Evolutionary conservation across 192 early-diverging fungal species (phyloP).

Genomic region (Mortierella hygrophila): DNA sequence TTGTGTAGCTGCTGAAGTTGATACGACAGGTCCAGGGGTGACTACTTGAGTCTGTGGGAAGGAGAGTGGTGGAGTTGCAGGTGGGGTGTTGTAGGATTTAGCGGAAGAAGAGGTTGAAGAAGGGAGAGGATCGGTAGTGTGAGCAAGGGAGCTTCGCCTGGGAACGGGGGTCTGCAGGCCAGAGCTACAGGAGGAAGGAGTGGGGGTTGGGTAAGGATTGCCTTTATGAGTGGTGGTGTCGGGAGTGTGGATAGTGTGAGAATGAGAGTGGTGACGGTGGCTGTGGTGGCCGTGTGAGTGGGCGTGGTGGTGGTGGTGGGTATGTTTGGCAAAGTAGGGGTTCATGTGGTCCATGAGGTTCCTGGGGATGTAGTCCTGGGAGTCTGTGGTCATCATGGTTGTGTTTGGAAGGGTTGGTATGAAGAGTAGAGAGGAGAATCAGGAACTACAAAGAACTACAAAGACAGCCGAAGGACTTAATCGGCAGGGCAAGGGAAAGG

Average conservation of each 20-base stretch:
- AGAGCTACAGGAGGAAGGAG: conserved; percentile 9
- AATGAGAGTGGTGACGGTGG: conserved; percentile 6
- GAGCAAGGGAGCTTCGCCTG: conserved; percentile 6
- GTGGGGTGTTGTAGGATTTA: conserved; percentile 41
- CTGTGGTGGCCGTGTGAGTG: conserved; percentile 18
- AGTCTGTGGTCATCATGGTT: neutral
- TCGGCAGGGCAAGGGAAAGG: neutral
- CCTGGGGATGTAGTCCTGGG: conserved; percentile 34
- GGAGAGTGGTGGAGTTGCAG: conserved; percentile 40
- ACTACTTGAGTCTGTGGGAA: neutral
- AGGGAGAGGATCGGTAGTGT: neutral
- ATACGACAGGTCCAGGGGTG: neutral
- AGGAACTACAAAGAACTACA: neutral
- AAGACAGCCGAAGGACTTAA: neutral
- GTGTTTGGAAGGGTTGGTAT: neutral
- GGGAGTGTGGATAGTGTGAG: neutral
- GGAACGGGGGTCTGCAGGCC: conserved; percentile 37
- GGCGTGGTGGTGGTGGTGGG: conserved; percentile 18
- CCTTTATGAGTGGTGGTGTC: neutral
- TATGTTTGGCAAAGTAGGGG: conserved; percentile 46
- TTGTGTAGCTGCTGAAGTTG: neutral
- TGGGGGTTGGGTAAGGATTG: conserved; percentile 21
- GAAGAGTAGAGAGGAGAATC: neutral
- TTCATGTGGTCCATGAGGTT: conserved; percentile 51
- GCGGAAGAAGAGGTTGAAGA: neutral